Percentiles rank a stretch among this genome's conserved stretches.
These are phyloP conservation scores for Paecilomyces sp. DNA, from an alignment of 2,329 filamentous ascomycete species.

Conservation along the genomic window DNA sequence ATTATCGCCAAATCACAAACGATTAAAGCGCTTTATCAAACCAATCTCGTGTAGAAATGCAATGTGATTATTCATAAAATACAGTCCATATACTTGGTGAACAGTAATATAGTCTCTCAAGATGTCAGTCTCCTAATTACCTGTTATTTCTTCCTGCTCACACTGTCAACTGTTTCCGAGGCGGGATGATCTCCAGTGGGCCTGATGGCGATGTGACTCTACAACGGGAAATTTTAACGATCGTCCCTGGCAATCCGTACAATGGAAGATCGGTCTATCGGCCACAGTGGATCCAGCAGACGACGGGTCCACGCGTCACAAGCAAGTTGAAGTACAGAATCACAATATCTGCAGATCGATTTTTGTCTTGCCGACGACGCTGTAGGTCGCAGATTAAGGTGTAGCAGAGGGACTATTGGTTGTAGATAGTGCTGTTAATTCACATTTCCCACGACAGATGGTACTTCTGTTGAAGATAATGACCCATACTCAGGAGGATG, in stretches of 20 bases:
- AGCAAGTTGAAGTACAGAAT: background rate
- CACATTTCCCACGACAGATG: no score
- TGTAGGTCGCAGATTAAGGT: background rate
- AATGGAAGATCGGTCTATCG: background rate
- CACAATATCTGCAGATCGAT: background rate
- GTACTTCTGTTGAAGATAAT: no score
- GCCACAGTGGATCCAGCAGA: background rate
- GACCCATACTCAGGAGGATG: no score
- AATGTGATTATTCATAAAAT: background rate
- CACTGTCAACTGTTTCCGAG: background rate
- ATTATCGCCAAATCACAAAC: background rate
- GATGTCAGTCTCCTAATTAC: background rate
- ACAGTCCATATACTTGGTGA: background rate
- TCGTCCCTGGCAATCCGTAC: background rate
- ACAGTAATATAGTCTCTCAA: background rate
- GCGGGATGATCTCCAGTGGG: background rate
- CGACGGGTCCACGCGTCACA: background rate
- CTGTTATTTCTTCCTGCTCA: background rate
- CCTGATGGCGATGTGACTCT: background rate
- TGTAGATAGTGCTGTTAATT: no score
- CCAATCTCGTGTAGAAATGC: background rate
- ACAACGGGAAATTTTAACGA: background rate
- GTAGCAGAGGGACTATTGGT: no score
- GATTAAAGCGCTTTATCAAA: background rate
- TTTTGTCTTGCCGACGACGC: background rate